Base-by-base conservation (phyloP, 2,329 filamentous ascomycete genomes). In the Aspergillus brasiliensis region DNA sequence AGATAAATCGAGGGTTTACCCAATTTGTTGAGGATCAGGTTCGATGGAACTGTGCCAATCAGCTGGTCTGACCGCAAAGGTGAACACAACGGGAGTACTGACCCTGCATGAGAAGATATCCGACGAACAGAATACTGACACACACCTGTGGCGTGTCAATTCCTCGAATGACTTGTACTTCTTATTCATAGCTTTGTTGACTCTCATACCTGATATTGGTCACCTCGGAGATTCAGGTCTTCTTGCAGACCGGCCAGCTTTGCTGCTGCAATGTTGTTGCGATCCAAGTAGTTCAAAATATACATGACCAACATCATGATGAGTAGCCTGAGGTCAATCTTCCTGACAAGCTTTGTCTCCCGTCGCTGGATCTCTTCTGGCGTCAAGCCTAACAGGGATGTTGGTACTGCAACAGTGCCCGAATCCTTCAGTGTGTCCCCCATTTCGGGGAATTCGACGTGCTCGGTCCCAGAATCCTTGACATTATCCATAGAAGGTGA, bases 1-100 rank as follows among this genome's bases (percentile, higher is more conserved):
- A 78, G 77, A n/a, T 72, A 72, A n/a, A 76, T 75, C 67, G 78
- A 82, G 1, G 73, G 75, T 17, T 81, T 70, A 71, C 78, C 78
- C 60, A 78, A 78, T 5, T 75, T 76, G 28, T 80, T 79, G 55
- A 82, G 73, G 56, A 79, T 75, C 27, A 82, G 68, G 62, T 82
- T 82, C 19, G 78, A 80, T 0, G 80, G 80, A 0, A 82, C 72
- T 51, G 17, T 8, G 27, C n/a, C 7, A 15, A 8, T 8, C 5
- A 38, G 19, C 5, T 8, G 4, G 15, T 11, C 40, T 21, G 40
- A 21, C 11, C 1, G 21, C 17, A 44, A 17, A 21, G 5, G 5
- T 11, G 10, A 44, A 19, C n/a, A 44, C 8, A 23, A 44, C 11
- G n/a, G 5, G 3, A 13, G 21, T 7, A 23, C 49, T 11, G 3